A percentile compares a stretch with the other conserved stretches of the same genome.
These are phyloP conservation scores for Phaeoacremonium minimum DNA, from an alignment of 2,329 filamentous ascomycete genomes.

Conservation along the genomic window DNA sequence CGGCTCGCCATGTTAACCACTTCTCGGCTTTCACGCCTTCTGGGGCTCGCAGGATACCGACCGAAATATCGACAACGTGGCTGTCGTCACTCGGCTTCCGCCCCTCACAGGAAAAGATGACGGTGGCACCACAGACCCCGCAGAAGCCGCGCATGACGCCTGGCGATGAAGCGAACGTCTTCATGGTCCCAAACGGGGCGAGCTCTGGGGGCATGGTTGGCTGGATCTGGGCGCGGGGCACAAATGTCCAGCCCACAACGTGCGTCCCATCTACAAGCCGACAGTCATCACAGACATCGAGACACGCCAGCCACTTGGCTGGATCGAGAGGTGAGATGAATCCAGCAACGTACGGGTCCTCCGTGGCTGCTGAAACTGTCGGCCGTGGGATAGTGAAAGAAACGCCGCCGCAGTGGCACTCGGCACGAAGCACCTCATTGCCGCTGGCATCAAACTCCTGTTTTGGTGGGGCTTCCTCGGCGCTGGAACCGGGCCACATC, in stretches of 20 bases:
- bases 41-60: constrained; percentile 37
- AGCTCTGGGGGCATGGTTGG: constrained; percentile 31
- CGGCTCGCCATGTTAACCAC: constrained; percentile 42
- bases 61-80: constrained; percentile 35
- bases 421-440: constrained; percentile 31
- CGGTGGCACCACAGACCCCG: constrained; percentile 38
- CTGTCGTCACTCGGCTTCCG: constrained; percentile 21
- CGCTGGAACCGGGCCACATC: constrained; percentile 17
- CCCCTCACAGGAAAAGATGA: constrained; percentile 26
- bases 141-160: constrained; percentile 38
- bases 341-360: constrained; percentile 21
- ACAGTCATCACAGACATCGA: constrained; percentile 40
- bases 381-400: constrained; percentile 40
- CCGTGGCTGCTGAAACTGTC: constrained; percentile 17
- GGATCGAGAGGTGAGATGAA: constrained; percentile 30
- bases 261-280: constrained; percentile 36
- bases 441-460: constrained; percentile 27
- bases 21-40: constrained; percentile 37
- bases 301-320: constrained; percentile 34
- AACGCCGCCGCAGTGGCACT: constrained; percentile 43
- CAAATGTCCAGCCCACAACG: constrained; percentile 35
- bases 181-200: constrained; percentile 33
- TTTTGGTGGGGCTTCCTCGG: constrained; percentile 7
- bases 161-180: constrained; percentile 33
- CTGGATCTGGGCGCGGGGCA: constrained; percentile 29